Conservation (phyloP, 1,139 yeast species). For the Yamadazyma conglobata region DNA sequence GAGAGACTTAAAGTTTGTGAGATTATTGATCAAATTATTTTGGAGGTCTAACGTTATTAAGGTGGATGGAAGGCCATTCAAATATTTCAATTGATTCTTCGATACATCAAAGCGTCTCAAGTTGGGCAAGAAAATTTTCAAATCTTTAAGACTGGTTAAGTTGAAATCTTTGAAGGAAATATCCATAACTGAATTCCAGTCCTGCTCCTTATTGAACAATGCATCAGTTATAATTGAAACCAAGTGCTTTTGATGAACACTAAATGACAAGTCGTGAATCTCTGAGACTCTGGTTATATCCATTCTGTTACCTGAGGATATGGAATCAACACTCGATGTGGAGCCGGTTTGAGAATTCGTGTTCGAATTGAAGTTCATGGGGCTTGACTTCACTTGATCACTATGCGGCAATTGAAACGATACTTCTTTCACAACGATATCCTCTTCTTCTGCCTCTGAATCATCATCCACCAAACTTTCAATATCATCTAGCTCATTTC, state of each 20-base stretch:
- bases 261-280: slow-evolving; percentile 45
- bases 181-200: slow-evolving; percentile 43
- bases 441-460: slow-evolving; percentile 9
- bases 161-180: slow-evolving; percentile 31
- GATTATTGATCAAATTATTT: slow-evolving; percentile 36
- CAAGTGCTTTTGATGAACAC: slow-evolving; percentile 43
- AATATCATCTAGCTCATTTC: slow-evolving; percentile 40
- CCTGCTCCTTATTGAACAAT: slow-evolving; percentile 29
- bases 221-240: slow-evolving; percentile 48
- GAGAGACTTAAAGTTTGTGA: slow-evolving; percentile 40
- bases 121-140: slow-evolving; percentile 44
- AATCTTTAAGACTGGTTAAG: slow-evolving; percentile 41
- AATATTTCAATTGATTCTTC: slow-evolving; percentile 38
- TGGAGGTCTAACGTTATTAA: slow-evolving; percentile 36
- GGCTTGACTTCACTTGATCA: slow-evolving; percentile 19
- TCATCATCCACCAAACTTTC: slow-evolving; percentile 35
- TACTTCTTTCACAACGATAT: slow-evolving; percentile 30
- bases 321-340: slow-evolving; percentile 1
- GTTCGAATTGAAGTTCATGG: slow-evolving; percentile 8
- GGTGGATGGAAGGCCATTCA: slow-evolving; percentile 45
- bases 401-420: slow-evolving; percentile 40
- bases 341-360: slow-evolving; percentile 1
- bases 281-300: slow-evolving; percentile 44
- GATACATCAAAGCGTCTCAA: slow-evolving; percentile 38
- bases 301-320: slow-evolving; percentile 4